Conservation (phyloP, 2,329 filamentous ascomycete genomes). For the Laburnicola sp. region DNA sequence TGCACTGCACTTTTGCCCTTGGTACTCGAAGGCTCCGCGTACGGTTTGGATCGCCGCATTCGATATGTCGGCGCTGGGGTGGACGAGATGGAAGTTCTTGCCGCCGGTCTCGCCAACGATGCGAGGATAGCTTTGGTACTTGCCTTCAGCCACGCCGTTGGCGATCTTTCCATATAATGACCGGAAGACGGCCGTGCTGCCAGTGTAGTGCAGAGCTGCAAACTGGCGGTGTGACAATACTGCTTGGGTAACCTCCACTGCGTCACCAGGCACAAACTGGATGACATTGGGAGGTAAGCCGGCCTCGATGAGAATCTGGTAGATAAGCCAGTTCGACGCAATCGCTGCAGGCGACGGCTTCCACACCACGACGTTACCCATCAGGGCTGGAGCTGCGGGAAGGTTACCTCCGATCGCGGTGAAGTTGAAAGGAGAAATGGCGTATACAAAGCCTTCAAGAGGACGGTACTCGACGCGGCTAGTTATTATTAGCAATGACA, state of each 20-base stretch:
- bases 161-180: constrained; percentile 86
- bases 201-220: constrained; percentile 89
- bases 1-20: constrained; percentile 89
- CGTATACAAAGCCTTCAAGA: constrained; percentile 93
- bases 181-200: constrained; percentile 88
- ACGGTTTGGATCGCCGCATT: constrained; percentile 82
- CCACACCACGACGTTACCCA: constrained; percentile 95
- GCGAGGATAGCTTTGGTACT: constrained; percentile 81
- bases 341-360: constrained; percentile 88
- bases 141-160: constrained; percentile 74
- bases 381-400: constrained; percentile 76
- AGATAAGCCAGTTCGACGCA: constrained; percentile 86
- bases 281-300: constrained; percentile 87
- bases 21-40: constrained; percentile 85
- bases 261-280: constrained; percentile 89
- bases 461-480: constrained; percentile 81
- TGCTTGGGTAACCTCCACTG: constrained; percentile 77
- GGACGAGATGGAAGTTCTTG: constrained; percentile 90
- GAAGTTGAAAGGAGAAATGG: constrained; percentile 94
- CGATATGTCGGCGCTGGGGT: constrained; percentile 72
- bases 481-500: constrained; percentile 20
- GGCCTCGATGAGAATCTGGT: constrained; percentile 87
- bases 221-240: constrained; percentile 79
- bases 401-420: constrained; percentile 91
- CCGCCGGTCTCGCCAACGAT: constrained; percentile 90